These are phyloP conservation scores for Dryas drummondii DNA, from an alignment of 306 rosid species.

Conservation along the genomic window DNA sequence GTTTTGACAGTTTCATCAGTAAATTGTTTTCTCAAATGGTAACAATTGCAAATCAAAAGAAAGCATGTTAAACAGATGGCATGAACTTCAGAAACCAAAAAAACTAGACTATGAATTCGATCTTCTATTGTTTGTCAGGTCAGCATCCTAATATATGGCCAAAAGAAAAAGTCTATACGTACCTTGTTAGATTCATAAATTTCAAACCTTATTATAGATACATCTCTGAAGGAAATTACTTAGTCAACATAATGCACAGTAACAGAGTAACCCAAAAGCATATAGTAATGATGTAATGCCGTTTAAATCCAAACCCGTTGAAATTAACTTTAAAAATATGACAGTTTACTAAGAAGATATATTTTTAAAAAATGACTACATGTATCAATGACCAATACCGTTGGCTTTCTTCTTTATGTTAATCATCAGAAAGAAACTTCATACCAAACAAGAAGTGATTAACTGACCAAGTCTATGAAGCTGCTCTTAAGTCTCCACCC, in stretches of 20 bases:
- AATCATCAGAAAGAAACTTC: conserved; percentile 2
- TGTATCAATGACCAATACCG: not conserved
- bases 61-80: too few relatives aligned
- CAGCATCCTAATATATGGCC: not conserved
- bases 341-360: too few relatives aligned
- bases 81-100: too few relatives aligned
- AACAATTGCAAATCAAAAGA: too few relatives aligned
- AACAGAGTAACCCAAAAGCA: not conserved
- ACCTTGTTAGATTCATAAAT: not conserved
- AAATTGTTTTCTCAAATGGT: too few relatives aligned
- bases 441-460: conserved; percentile 4
- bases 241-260: not conserved
- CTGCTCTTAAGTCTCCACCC: not conserved
- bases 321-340: not conserved
- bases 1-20: too few relatives aligned
- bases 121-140: too few relatives aligned
- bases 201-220: not conserved
- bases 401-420: not conserved
- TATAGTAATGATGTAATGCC: not conserved
- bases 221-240: not conserved
- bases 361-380: not conserved
- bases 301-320: not conserved
- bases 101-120: too few relatives aligned
- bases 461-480: conserved; percentile 23
- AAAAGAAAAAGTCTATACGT: not conserved